Percentiles rank a stretch among this genome's conserved stretches.
phyloP scores from a whole-genome alignment of 2,329 filamentous ascomycete species.

The Botrytis galanthina region DNA sequence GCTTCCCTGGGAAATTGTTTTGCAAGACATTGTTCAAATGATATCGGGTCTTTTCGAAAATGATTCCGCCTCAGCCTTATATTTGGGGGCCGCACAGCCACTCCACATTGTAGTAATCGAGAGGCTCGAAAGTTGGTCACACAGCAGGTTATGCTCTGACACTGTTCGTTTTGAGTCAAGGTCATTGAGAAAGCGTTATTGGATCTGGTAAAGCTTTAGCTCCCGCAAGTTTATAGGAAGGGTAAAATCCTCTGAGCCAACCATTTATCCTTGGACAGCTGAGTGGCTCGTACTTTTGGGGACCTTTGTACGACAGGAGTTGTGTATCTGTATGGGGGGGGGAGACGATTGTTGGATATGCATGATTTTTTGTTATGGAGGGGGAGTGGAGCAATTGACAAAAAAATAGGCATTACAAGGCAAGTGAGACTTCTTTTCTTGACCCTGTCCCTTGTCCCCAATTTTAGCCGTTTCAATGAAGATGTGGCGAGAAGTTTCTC shows the following conservation, averaged over 20 bases:
- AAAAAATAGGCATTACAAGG: neutral
- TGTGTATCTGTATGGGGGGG: neutral
- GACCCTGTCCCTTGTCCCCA: neutral
- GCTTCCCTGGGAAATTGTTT: neutral
- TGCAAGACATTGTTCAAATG: neutral
- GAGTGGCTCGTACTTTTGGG: neutral
- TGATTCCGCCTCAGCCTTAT: slow-evolving; percentile 3
- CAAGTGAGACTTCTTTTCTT: slow-evolving; percentile 6
- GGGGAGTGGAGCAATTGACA: neutral
- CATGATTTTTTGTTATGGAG: neutral
- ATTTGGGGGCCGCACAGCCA: slow-evolving; percentile 6
- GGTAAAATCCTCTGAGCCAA: slow-evolving; percentile 3
- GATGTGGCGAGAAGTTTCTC: neutral
- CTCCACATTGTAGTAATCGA: neutral
- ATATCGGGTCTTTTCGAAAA: neutral
- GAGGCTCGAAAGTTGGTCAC: neutral
- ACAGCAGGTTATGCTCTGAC: neutral
- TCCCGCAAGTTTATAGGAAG: neutral
- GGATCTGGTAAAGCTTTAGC: neutral
- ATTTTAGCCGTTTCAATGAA: neutral
- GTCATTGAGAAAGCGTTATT: neutral
- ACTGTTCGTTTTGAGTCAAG: neutral
- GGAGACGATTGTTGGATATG: neutral
- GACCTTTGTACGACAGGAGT: neutral
- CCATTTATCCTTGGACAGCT: slow-evolving; percentile 13